Percentiles rank a stretch among this genome's conserved stretches.
Evolutionary conservation across 2,329 filamentous ascomycete species (phyloP).

Genomic region (Exophiala oligosperma): DNA sequence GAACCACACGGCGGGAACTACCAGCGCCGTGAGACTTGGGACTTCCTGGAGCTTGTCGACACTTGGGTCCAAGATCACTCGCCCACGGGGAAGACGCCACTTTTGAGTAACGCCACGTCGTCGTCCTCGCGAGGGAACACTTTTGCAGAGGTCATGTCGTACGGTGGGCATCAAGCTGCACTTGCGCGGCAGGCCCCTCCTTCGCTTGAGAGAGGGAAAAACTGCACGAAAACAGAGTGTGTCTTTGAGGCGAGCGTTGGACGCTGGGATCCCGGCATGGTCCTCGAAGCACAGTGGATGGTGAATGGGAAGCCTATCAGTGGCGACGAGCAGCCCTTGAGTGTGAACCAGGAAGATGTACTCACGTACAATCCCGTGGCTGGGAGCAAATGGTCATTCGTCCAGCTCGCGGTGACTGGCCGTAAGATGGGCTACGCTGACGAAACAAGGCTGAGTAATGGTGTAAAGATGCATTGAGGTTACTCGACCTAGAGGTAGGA

Average conservation of each 20-base stretch:
- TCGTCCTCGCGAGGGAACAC: constrained; percentile 11
- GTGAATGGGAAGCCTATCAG: constrained; percentile 11
- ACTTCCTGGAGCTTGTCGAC: constrained; percentile 13
- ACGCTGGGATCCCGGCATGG: constrained; percentile 16
- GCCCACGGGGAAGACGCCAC: constrained; percentile 10
- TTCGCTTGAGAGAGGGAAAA: constrained; percentile 1
- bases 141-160: constrained; percentile 13
- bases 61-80: constrained; percentile 14
- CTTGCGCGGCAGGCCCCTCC: constrained; percentile 12
- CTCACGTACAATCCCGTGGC: constrained; percentile 7
- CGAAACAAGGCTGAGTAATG: constrained; percentile 15
- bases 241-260: constrained; percentile 12
- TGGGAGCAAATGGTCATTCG: not conserved
- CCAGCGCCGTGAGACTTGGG: constrained; percentile 11
- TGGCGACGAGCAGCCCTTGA: not conserved
- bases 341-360: constrained; percentile 4
- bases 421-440: constrained; percentile 15
- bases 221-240: not conserved
- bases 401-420: constrained; percentile 16
- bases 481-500: not conserved
- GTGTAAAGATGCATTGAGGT: constrained; percentile 1
- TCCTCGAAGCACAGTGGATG: constrained; percentile 13
- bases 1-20: constrained; percentile 17
- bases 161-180: constrained; percentile 12
- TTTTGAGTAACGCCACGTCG: constrained; percentile 4